Base-by-base conservation (phyloP, 2,329 filamentous ascomycete species). In the Colletotrichum salicis region DNA sequence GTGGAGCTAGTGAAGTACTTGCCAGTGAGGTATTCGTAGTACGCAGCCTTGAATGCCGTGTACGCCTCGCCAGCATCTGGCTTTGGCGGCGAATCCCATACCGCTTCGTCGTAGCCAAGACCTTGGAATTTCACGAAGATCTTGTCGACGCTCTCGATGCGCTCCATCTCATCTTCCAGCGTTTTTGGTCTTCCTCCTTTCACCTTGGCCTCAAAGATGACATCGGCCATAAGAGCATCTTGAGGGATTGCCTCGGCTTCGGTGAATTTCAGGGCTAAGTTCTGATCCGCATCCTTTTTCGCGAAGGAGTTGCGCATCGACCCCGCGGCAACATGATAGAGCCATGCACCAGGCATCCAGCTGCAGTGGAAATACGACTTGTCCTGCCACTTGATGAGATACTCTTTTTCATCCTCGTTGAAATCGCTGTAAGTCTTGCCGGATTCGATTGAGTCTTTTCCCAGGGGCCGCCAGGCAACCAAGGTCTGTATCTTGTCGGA, bases 121-220 rank as follows among this genome's bases (percentile, higher is more conserved):
- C 96, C 96, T 80, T 97, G 94, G 81, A 95, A 98, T 80, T 99
- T 99, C 82, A 97, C 93, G 61, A 92, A 88, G 0, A 94, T 92
- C 76, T 91, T 88, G 61, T 90, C 87, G 27, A 99, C 90, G 75
- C 94, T 89, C 41, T 89, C 87, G 52, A 96, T 91, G 5, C 93
- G 90, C 48, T 88, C 88, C 72, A 94, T 85, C 76, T 96, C 94
- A 19, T 92, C 87, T 63, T 92, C 89, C 22, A 70, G 33, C 11
- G 56, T 62, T 19, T 57, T 54, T 15, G 35, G 41, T 62, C 24
- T 55, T 29, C 22, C 24, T 35, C 27, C 37, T 75, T 93, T 90
- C 31, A 88, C 90, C 37, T 87, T 87, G 12, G 89, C 82, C 6
- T 71, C 82, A 58, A 99, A 90, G n/a, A 99, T 88, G 75, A 99